Conservation (phyloP, 441 rosid species). For the Daphne laureola region DNA sequence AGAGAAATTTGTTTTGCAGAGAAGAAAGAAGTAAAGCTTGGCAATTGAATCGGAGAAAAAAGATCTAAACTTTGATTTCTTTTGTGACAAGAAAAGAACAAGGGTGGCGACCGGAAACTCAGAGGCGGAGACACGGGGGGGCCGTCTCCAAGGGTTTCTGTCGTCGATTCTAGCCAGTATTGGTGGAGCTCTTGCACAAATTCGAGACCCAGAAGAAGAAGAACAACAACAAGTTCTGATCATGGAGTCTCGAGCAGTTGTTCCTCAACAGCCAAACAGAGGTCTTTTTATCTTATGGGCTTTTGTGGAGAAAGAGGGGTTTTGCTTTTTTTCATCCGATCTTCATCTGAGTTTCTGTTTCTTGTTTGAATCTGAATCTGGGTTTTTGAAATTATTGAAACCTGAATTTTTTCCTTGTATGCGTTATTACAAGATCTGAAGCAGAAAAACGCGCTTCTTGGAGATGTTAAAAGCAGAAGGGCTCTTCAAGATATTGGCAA, state of each 20-base stretch:
- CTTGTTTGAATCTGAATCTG: background rate
- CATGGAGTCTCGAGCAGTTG: slow-evolving; percentile 29
- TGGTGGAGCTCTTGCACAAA: slow-evolving; percentile 27
- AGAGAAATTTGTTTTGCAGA: no score
- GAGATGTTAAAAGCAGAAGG: slow-evolving; percentile 32
- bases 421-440: slow-evolving; percentile 18
- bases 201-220: slow-evolving; percentile 16
- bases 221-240: background rate
- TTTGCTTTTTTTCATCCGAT: background rate
- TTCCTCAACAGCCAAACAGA: slow-evolving; percentile 16
- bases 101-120: slow-evolving; percentile 26
- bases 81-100: slow-evolving; percentile 2
- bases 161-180: slow-evolving; percentile 26
- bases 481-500: slow-evolving; percentile 57
- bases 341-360: background rate
- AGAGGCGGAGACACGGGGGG: slow-evolving; percentile 30
- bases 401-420: background rate
- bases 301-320: background rate
- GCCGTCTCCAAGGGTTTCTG: slow-evolving; percentile 40
- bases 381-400: background rate
- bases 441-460: slow-evolving; percentile 28
- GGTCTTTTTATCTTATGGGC: slow-evolving; percentile 12
- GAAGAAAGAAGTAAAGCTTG: no score
- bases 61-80: background rate
- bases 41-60: no score